A percentile compares a stretch with the other conserved stretches of the same genome.
Conservation (phyloP, 1,284 basidiomycete genomes). For the Puccinia coronata region DNA sequence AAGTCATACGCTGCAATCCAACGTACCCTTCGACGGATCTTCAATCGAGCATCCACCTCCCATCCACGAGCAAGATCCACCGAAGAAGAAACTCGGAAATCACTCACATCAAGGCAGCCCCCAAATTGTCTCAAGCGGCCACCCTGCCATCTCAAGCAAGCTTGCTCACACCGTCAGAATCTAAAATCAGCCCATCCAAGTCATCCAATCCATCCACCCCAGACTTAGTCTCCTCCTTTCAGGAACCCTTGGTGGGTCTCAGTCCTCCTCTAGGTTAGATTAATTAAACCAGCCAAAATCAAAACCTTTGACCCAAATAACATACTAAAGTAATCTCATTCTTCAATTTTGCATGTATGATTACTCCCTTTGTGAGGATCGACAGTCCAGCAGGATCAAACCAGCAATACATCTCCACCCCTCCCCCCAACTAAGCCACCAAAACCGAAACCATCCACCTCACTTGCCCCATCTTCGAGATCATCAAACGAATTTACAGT, state of each 20-base stretch:
- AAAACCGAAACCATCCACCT: slow-evolving; percentile 11
- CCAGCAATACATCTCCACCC: neutral
- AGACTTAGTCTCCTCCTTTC: slow-evolving; percentile 39
- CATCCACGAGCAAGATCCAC: neutral
- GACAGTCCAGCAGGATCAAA: slow-evolving; percentile 9
- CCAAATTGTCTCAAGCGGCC: too few relatives aligned
- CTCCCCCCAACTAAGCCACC: neutral
- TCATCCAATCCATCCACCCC: slow-evolving; percentile 7
- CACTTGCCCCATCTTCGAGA: slow-evolving; percentile 11
- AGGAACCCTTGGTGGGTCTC: slow-evolving; percentile 49
- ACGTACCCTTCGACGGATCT: neutral
- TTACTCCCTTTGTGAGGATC: neutral
- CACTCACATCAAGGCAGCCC: too few relatives aligned
- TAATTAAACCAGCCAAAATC: slow-evolving; percentile 17
- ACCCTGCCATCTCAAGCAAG: neutral
- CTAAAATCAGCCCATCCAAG: neutral
- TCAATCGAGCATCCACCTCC: neutral
- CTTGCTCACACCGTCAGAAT: neutral
- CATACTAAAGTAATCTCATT: neutral
- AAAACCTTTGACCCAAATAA: neutral
- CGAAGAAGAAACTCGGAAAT: slow-evolving; percentile 5
- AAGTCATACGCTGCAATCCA: neutral
- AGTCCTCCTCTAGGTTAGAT: slow-evolving; percentile 47
- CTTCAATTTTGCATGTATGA: too few relatives aligned
- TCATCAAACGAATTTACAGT: slow-evolving; percentile 7